Base-by-base conservation (phyloP, 768 basidiomycete species). In the Butyriboletus loyo region DNA sequence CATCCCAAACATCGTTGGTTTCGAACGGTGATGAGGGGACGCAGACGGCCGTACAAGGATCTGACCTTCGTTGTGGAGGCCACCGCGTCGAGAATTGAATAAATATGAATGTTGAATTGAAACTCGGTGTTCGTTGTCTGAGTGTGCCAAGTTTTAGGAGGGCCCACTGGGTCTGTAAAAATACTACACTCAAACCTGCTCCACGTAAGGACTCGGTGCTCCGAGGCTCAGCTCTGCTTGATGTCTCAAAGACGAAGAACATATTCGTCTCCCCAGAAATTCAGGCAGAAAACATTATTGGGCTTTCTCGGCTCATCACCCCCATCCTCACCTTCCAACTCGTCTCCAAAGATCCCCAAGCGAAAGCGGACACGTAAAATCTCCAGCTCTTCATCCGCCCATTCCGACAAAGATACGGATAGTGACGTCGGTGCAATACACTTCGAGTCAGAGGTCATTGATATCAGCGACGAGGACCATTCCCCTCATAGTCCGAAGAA, bases 381-480 rank as follows among this genome's bases (percentile, higher is more conserved):
- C 28, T 34, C 58, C 38, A 62, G 45, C n/a, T 34, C 64, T 27
- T 48, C 59, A 28, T 39, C 49, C 43, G 46, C 49, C 30, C 28
- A 56, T 50, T 52, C 57, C 55, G 56, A 58, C 27, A 65, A 61
- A 6, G 67, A 64, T 42, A 58, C 67, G 30, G 75, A 75, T 45
- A 75, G 79, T 46, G 77, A 78, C 53, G 74, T 83, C 36, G 76
- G 72, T 15, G 76, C 71, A 25, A 83, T 86, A 44, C 76, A 62
- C 39, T 79, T 87, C 45, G 78, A 78, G 53, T 70, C 76, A 17
- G 55, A 70, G 25, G 42, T 36, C 28, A 9, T 50, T 4, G 58
- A 58, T n/a, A 41, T 55, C 42, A 63, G 60, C 49, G 67, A 65
- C 24, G 60, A 64, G 48, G 65, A 64, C 28, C 54, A 56, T 25